Percentiles rank a stretch among this genome's conserved stretches.
These are phyloP conservation scores for Sclerotinia glacialis DNA, from an alignment of 2,329 filamentous ascomycete genomes.

Conservation along the genomic window DNA sequence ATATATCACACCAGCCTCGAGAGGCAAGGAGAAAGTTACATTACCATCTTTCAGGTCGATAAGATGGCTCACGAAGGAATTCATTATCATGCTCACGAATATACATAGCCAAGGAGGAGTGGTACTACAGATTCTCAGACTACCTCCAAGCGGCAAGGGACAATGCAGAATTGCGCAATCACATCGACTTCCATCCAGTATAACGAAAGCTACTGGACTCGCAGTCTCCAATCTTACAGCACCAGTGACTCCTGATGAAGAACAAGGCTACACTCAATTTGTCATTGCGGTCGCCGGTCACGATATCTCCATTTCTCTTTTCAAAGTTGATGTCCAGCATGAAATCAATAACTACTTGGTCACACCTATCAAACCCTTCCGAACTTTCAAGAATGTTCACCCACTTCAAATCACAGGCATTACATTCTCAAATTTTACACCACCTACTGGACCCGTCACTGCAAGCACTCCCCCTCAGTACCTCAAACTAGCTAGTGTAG, in stretches of 20 bases:
- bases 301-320: slow-evolving; percentile 74
- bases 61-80: slow-evolving; percentile 57
- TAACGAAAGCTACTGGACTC: slow-evolving; percentile 74
- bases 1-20: slow-evolving; percentile 54
- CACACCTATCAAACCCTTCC: slow-evolving; percentile 51
- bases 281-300: slow-evolving; percentile 77
- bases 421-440: slow-evolving; percentile 50
- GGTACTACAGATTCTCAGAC: slow-evolving; percentile 54
- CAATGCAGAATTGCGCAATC: slow-evolving; percentile 52
- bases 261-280: slow-evolving; percentile 67
- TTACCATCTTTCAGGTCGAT: slow-evolving; percentile 56
- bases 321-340: slow-evolving; percentile 68
- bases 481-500: slow-evolving; percentile 39
- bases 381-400: slow-evolving; percentile 54
- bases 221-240: slow-evolving; percentile 69
- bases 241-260: slow-evolving; percentile 48
- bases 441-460: slow-evolving; percentile 33
- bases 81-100: slow-evolving; percentile 58
- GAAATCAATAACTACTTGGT: slow-evolving; percentile 50
- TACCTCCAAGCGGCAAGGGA: slow-evolving; percentile 34
- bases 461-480: slow-evolving; percentile 35
- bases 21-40: slow-evolving; percentile 43
- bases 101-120: slow-evolving; percentile 57
- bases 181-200: slow-evolving; percentile 59
- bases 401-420: slow-evolving; percentile 57